These are phyloP conservation scores for Theobroma grandiflorum DNA, from an alignment of 441 rosid genomes.

Conservation along the genomic window DNA sequence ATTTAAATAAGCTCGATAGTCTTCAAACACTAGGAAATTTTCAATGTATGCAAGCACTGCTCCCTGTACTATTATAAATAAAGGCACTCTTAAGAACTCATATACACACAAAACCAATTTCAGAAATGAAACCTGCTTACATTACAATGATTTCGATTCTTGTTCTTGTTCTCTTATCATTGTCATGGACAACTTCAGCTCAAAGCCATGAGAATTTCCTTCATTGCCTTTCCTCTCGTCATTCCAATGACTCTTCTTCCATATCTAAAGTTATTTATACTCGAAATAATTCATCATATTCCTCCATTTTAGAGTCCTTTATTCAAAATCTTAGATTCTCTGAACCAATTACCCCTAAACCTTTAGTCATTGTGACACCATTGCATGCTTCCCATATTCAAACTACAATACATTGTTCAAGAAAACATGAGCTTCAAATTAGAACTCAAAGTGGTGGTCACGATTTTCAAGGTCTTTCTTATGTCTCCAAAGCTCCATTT, in stretches of 20 bases:
- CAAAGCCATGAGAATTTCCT: slow-evolving; percentile 3
- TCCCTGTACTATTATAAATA: too few species aligned
- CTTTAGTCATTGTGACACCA: slow-evolving; percentile 50
- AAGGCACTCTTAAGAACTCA: too few species aligned
- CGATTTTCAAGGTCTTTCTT: slow-evolving; percentile 65
- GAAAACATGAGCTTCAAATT: slow-evolving; percentile 38
- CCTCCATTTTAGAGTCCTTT: slow-evolving; percentile 33
- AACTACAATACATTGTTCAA: slow-evolving; percentile 53
- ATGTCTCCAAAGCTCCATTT: slow-evolving; percentile 48
- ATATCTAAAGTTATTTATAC: slow-evolving; percentile 35
- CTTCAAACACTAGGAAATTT: too few species aligned
- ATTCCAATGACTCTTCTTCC: slow-evolving; percentile 28
- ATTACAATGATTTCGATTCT: neutral
- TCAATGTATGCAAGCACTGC: too few species aligned
- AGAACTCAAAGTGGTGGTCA: slow-evolving; percentile 73
- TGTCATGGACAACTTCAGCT: slow-evolving; percentile 13
- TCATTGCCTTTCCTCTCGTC: slow-evolving; percentile 17
- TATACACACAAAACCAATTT: too few species aligned
- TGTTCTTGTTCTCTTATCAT: too few species aligned
- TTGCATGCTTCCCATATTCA: slow-evolving; percentile 47
- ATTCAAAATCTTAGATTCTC: slow-evolving; percentile 43
- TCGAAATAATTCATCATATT: slow-evolving; percentile 32
- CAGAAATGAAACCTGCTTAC: neutral
- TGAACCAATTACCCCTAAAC: slow-evolving; percentile 46
- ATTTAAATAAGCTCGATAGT: too few species aligned